Evolutionary conservation across 225 moss, liverwort and hornwort species (phyloP), one percentile per base, ranked within the genome.

Genomic region (Climacium dendroides): DNA sequence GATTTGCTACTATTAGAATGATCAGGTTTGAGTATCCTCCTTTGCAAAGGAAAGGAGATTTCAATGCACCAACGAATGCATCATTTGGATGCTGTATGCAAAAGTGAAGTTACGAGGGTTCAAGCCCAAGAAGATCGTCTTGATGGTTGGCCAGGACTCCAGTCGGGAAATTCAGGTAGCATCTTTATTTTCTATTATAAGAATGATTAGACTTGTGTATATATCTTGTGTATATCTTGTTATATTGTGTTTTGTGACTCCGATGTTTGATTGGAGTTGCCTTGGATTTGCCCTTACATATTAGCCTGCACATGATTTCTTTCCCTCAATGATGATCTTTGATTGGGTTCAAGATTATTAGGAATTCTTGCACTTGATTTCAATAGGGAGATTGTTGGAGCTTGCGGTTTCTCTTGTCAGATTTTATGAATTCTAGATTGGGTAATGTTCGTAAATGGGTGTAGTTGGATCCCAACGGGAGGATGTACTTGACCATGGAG

Each of bases 391-490:
- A 76, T 54, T 76, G 76, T 53, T 53, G 23, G 23, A 76, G 15
- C 23, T 45, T 80, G 60, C 30, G 6, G 61, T 80, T 45, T 61
- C 32, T 41, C 53, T 53, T 54, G 52, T 14, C 14, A 9, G 53
- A 15, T 39, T 67, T 20, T 29, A 70, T 41, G 30, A 23, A 20
- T 57, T 70, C 57, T 32, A 67, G 25, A 58, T 66, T 19, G 57
- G 22, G 41, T 84, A 15, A 37, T 74, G 75, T 74, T 87, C 35
- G 26, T 81, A 53, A 74, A 20, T 74, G 76, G 37, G 52, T 84
- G 75, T 91, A 96, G 96, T 91, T 96, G 86, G 96, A 95, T 89
- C 95, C 94, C 37, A 95, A 94, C 61, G 95, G 96, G 79, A 90
- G 95, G 84, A 93, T 92, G 90, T 94, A 92, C 86, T 86, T 96